Base-by-base conservation (phyloP, 2,329 filamentous ascomycete species). In the Xylogone sp. region DNA sequence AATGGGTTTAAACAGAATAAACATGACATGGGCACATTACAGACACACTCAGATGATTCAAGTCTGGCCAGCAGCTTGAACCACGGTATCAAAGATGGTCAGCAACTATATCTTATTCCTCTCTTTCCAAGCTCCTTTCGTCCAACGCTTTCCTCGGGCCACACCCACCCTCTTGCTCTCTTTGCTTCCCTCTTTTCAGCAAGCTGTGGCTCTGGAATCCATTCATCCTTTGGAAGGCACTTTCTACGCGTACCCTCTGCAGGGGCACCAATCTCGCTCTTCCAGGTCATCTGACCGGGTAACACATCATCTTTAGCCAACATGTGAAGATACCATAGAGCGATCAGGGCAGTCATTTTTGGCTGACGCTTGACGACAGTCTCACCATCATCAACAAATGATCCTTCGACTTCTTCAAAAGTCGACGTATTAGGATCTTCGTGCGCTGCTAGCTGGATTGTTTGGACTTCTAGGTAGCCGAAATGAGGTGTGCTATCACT, bases 381-480 rank as follows among this genome's bases (percentile, higher is more conserved):
- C 42, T 57, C 60, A 9, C 63, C 63, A 13, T 59, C 64, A 27
- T 61, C 54, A 5, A 60, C 61, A 16, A 60, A 60, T 1, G 18
- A 49, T 9, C 46, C 50, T n/a, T 62, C 60, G 2, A 59, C 53
- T 12, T 61, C 59, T 3, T 55, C 53, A 24, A 51, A 60, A 2
- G 55, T 60, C 4, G 51, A 57, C 3, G 53, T 56, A n/a, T 52
- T 46, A 2, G 52, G 22, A 21, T 18, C 54, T 4, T 57, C 53
- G 29, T 65, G 60, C 5, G 70, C 65, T n/a, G 76, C 77, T 39
- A 86, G 77, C 61, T 81, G 81, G 19, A 86, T 77, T 43, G 75
- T 78, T 18, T 76, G 73, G 22, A 96, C 79, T 68, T 97, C 92
- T 4, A 97, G 75, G 69, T 86, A 90, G n/a, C 93, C 92, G 65